These are phyloP conservation scores for Zygotorulaspora chibaensis DNA, from an alignment of 805 yeast species.

Conservation along the genomic window DNA sequence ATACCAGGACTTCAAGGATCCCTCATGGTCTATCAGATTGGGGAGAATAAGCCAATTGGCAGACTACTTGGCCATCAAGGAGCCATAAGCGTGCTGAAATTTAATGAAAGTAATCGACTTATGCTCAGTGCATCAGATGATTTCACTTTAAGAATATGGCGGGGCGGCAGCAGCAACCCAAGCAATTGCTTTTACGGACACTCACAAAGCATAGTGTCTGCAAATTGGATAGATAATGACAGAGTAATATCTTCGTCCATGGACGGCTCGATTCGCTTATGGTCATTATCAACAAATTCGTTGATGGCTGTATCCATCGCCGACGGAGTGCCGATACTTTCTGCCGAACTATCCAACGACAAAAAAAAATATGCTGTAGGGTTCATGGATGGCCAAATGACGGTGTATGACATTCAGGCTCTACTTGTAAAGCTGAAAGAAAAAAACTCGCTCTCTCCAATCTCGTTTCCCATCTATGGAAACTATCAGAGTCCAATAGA, in stretches of 20 bases:
- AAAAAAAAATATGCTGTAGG: conserved; percentile 54
- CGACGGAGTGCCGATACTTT: conserved; percentile 53
- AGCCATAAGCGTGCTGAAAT: conserved; percentile 51
- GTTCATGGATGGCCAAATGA: conserved; percentile 57
- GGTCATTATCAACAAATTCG: conserved; percentile 46
- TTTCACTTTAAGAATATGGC: conserved; percentile 68
- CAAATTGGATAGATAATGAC: conserved; percentile 50
- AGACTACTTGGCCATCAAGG: conserved; percentile 61
- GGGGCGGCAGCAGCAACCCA: conserved; percentile 53
- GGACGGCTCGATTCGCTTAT: conserved; percentile 65
- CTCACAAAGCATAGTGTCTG: conserved; percentile 51
- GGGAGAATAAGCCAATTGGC: conserved; percentile 46
- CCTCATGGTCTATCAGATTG: conserved; percentile 52
- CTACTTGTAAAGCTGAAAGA: conserved; percentile 9
- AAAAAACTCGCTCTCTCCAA: conserved; percentile 16
- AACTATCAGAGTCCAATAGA: conserved; percentile 22
- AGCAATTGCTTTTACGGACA: conserved; percentile 50
- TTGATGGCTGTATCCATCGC: conserved; percentile 31
- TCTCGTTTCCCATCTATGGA: conserved; percentile 27
- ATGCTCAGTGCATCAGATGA: conserved; percentile 80
- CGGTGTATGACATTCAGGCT: conserved; percentile 45
- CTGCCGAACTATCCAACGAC: conserved; percentile 50
- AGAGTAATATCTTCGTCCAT: conserved; percentile 53
- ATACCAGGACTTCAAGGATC: conserved; percentile 57
- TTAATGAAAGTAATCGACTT: conserved; percentile 48